Evolutionary conservation across 306 rosid genomes (phyloP).

Genomic region (Castanea crenata): DNA sequence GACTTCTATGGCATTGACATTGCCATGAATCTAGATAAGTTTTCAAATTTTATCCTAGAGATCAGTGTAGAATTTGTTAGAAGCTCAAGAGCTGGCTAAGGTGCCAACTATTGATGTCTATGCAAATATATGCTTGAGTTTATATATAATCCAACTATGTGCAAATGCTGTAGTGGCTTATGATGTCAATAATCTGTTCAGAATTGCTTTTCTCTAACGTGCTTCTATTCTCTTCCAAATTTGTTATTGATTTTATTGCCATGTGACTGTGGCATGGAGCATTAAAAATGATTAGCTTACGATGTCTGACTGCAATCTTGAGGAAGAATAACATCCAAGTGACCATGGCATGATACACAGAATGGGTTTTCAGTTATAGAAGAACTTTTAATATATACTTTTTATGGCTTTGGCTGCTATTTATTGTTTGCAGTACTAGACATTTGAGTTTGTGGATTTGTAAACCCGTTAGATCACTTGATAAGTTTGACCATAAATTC

Average conservation of each 20-base stretch:
- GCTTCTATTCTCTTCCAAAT: background rate
- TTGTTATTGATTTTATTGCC: background rate
- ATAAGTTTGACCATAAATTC: no score
- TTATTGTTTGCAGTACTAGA: background rate
- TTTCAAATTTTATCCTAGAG: background rate
- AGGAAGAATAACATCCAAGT: background rate
- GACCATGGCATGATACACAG: background rate
- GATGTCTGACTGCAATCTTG: background rate
- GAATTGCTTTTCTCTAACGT: background rate
- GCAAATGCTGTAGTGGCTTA: conserved; percentile 2
- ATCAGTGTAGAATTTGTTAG: background rate
- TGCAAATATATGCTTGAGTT: background rate
- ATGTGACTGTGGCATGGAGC: background rate
- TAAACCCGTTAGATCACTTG: no score
- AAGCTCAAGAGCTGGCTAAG: background rate
- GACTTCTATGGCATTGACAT: background rate
- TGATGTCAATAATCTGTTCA: background rate
- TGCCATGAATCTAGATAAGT: background rate
- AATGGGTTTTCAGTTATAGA: background rate
- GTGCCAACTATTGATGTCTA: background rate
- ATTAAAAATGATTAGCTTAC: background rate
- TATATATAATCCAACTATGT: background rate
- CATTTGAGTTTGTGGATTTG: background rate
- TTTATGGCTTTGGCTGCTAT: background rate
- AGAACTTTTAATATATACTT: background rate